Conservation (phyloP, 306 rosid species). For the Elaeagnus macrophylla region DNA sequence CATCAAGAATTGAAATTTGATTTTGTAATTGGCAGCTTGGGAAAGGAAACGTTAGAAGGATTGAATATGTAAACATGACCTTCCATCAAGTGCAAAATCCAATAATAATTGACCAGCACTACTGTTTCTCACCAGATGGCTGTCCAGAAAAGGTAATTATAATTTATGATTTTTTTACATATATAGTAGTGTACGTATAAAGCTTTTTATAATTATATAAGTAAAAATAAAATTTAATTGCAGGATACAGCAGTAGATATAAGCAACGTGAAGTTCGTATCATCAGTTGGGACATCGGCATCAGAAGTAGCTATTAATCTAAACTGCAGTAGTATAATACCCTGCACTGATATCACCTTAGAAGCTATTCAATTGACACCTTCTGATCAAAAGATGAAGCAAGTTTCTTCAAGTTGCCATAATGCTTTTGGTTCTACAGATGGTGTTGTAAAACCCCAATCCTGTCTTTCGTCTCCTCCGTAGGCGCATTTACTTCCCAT, state of each 20-base stretch:
- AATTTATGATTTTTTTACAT: too few relatives aligned
- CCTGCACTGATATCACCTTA: conserved; percentile 7
- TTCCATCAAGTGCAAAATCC: conserved; percentile 9
- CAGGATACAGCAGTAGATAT: conserved; percentile 5
- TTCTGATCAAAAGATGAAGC: not conserved
- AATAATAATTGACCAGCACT: conserved; percentile 15
- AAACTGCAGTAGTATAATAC: conserved; percentile 5
- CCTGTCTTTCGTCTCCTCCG: not conserved
- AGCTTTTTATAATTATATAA: too few relatives aligned
- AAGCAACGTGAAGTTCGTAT: not conserved
- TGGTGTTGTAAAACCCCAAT: conserved; percentile 2
- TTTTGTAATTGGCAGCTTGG: not conserved
- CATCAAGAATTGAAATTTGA: too few relatives aligned
- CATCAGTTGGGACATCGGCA: not conserved
- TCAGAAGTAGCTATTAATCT: conserved; percentile 4
- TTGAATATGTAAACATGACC: not conserved
- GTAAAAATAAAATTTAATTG: not conserved
- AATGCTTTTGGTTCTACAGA: not conserved
- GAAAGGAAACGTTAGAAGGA: not conserved
- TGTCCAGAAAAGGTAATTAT: not conserved
- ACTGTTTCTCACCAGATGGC: not conserved
- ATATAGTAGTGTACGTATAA: too few relatives aligned
- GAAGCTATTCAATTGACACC: not conserved
- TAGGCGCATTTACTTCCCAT: too few relatives aligned
- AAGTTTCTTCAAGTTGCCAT: conserved; percentile 7